Evolutionary conservation across 108 stramenopile species (phyloP), one percentile per base, ranked within the genome.

Genomic region (Fragilaria radians): DNA sequence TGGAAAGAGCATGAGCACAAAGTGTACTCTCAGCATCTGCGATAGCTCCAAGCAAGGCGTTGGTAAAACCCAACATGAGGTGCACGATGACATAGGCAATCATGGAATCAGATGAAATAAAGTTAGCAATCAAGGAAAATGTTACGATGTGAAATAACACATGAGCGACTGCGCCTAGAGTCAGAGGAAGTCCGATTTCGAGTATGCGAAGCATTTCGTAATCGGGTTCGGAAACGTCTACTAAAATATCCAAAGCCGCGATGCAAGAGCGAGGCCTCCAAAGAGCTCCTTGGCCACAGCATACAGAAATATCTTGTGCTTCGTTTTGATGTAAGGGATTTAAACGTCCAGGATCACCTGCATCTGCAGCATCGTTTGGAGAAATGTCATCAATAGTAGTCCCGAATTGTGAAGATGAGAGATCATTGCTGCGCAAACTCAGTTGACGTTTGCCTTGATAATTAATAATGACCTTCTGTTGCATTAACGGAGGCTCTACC

Each of bases 121-220:
- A 67, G 34, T 66, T 71, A 17, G 78, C 72, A 51, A 88, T 66
- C 1, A 84, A 25, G 24, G 69, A 76, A 49, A 88, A 58, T 27
- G 63, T 56, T 5, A 82, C 47, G 14, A 57, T 47, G 9, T 66
- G 69, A 26, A 79, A 62, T 9, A 83, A 32, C 30, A 58, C 69
- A 7, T 33, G 34, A 2, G 56, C 7, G 17, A 72, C 47, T n/a
- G 64, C 71, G 36, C 58, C 50, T 3, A 79, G 1, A 9, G 68
- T 65, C 62, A 74, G 80, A 4, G 80, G 74, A 9, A 63, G n/a
- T 18, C 61, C 67, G 23, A 86, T 31, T 24, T 33, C 28, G 14
- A 73, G 25, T 26, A 76, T 59, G 32, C 54, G 48, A 47, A 56
- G 72, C 48, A 67, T 80, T 59, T 81, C 79, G 17, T 57, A 28